Percentiles rank a stretch among this genome's conserved stretches.
Conservation (phyloP, 345 rosid species). For the Citrus glauca region DNA sequence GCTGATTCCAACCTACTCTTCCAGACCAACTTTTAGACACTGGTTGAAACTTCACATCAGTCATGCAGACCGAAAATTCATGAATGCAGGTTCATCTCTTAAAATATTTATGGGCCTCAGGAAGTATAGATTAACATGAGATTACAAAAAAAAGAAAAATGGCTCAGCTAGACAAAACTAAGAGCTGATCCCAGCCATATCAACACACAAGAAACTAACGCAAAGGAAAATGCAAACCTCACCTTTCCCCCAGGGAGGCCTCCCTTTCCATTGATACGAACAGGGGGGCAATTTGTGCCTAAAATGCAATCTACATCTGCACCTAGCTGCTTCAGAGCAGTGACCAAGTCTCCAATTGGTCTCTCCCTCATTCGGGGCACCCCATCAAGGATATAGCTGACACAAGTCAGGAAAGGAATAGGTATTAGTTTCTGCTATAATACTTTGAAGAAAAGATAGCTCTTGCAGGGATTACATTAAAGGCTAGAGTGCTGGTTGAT, state of each 20-base stretch:
- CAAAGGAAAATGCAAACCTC: slow-evolving; percentile 9
- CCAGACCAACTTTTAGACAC: not conserved
- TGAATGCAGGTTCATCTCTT: not conserved
- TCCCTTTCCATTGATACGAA: slow-evolving; percentile 69
- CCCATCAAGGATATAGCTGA: slow-evolving; percentile 90
- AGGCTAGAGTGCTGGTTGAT: not conserved
- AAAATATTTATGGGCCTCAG: not conserved
- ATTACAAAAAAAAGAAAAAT: not conserved
- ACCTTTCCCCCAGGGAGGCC: slow-evolving; percentile 99
- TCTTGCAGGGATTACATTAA: not conserved
- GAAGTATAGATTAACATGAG: not conserved
- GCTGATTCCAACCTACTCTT: not conserved
- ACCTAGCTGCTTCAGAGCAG: slow-evolving; percentile 92
- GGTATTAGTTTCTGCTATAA: not conserved
- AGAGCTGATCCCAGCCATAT: not conserved
- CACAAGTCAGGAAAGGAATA: not conserved
- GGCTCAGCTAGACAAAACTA: not conserved
- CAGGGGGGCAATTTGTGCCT: slow-evolving; percentile 90
- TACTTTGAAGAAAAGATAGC: not conserved
- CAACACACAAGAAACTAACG: not conserved
- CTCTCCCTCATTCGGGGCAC: slow-evolving; percentile 97
- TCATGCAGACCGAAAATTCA: not conserved
- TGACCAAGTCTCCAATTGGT: slow-evolving; percentile 86
- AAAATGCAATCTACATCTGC: slow-evolving; percentile 70
- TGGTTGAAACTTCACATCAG: not conserved